Evolutionary conservation across 257 asterid species (phyloP), one percentile per base, ranked within the genome.

Genomic region (Penstemon davidsonii): DNA sequence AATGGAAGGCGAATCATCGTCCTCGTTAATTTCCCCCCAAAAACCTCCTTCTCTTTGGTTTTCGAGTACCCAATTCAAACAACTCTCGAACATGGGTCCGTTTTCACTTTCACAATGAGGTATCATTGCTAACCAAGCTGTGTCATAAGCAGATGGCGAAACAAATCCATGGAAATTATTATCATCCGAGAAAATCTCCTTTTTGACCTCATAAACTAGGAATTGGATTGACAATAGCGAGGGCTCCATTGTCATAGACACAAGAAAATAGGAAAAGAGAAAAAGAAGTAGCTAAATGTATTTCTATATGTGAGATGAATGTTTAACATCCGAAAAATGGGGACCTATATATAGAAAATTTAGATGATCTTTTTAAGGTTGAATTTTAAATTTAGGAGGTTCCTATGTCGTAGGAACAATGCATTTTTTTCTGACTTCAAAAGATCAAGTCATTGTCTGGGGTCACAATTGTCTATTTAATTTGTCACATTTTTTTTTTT

Each of bases 71-170:
- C 95, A 87, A 19, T 66, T 42, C 72, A 85, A 44, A 56, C 86
- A 85, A 25, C 47, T 60, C 49, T 45, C 6, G 76, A 87, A 83
- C 89, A 79, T 77, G 0, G 91, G 91, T 7, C 43, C 54, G 15
- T 33, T 73, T 33, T 2, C 5, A 0, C 70, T 5, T 5, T n/a
- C 0, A 3, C 72, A 55, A 55, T 53, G 58, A 3, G 88, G 84
- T 42, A 87, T 47, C 89, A 83, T 87, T 70, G 89, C 86, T 62
- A 87, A 15, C 88, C 91, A 87, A 7, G 91, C 89, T 5, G 84
- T 85, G 78, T 85, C 91, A 25, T 87, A 80, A 2, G 88, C 86
- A 19, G 84, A 83, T 5, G 82, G 73, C 6, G 80, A 50, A 4
- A 75, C 73, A 39, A 70, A 64, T 8, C 70, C 19, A 49, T 59